Evolutionary conservation across 2,329 filamentous ascomycete genomes (phyloP).

Genomic region (Teratosphaeria gauchensis): DNA sequence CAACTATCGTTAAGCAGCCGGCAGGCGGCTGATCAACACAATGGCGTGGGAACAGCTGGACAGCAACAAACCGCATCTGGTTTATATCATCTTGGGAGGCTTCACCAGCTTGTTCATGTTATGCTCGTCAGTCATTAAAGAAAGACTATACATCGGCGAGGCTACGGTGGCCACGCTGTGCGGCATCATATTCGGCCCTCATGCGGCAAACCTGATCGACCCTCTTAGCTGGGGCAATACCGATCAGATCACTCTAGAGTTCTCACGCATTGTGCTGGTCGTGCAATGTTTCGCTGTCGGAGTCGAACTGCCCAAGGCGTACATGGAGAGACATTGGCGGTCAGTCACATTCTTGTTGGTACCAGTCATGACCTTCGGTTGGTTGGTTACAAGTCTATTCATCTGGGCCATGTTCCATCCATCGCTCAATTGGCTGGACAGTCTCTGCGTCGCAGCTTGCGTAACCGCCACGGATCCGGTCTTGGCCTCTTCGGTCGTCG

Average conservation of each 20-base stretch:
- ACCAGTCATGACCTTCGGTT: conserved; percentile 96
- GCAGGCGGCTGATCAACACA: conserved; percentile 3
- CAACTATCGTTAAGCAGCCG: conserved; percentile 1
- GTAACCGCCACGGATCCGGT: conserved; percentile 97
- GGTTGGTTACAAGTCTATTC: conserved; percentile 84
- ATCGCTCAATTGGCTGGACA: conserved; percentile 77
- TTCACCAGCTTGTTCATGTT: conserved; percentile 99
- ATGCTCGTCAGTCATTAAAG: conserved; percentile 95
- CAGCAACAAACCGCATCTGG: conserved; percentile 91
- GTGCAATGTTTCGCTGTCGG: conserved; percentile 89
- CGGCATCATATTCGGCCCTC: conserved; percentile 80
- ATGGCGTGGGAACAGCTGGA: conserved; percentile 52
- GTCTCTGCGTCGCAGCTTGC: conserved; percentile 77
- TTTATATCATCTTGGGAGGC: conserved; percentile 94
- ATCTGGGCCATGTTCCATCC: conserved; percentile 80
- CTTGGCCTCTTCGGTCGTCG: conserved; percentile 91
- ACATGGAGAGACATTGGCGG: conserved; percentile 97
- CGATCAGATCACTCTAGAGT: conserved; percentile 80
- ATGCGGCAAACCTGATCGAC: conserved; percentile 72
- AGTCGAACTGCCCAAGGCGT: conserved; percentile 81
- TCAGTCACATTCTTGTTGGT: conserved; percentile 81
- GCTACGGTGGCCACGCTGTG: conserved; percentile 86
- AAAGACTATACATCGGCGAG: conserved; percentile 96
- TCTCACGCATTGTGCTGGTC: conserved; percentile 79
- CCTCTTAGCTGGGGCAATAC: conserved; percentile 68